A percentile compares a stretch with the other conserved stretches of the same genome.
Conservation (phyloP, 1,139 yeast species). For the Wickerhamiella infanticola region DNA sequence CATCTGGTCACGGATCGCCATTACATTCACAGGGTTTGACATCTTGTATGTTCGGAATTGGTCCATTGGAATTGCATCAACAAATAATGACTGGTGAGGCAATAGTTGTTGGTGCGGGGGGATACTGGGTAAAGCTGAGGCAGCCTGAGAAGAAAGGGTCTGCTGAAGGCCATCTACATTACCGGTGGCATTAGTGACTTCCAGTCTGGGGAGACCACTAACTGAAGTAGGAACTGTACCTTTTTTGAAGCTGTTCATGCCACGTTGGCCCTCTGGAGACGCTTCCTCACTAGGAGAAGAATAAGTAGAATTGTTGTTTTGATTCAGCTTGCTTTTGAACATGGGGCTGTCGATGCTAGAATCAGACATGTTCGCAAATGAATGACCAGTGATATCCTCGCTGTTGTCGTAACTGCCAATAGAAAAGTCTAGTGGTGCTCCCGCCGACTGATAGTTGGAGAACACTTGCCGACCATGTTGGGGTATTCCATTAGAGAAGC, state of each 20-base stretch:
- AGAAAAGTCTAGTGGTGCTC: neutral
- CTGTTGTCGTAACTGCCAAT: neutral
- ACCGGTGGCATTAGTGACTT: neutral
- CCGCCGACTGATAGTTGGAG: neutral
- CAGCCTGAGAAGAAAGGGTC: neutral
- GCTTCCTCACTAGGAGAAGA: neutral
- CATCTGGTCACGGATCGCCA: constrained; percentile 20
- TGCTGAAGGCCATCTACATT: neutral
- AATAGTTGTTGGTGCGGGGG: neutral
- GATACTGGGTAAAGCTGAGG: neutral
- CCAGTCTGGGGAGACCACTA: too few relatives aligned
- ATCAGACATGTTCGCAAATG: neutral
- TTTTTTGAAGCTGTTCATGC: neutral
- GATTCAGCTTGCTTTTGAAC: neutral
- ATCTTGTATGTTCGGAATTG: neutral
- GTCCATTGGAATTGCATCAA: neutral
- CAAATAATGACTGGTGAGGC: neutral
- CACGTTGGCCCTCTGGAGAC: neutral
- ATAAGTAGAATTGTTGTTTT: neutral
- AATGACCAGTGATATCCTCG: neutral
- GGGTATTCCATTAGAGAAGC: too few relatives aligned
- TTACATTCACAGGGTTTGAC: constrained; percentile 1
- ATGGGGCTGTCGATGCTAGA: neutral
- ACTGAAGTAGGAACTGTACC: too few relatives aligned
- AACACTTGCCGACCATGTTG: neutral